Percentiles rank a stretch among this genome's conserved stretches.
phyloP scores from a whole-genome alignment of 106 monocot genomes.

The Allium fistulosum region DNA sequence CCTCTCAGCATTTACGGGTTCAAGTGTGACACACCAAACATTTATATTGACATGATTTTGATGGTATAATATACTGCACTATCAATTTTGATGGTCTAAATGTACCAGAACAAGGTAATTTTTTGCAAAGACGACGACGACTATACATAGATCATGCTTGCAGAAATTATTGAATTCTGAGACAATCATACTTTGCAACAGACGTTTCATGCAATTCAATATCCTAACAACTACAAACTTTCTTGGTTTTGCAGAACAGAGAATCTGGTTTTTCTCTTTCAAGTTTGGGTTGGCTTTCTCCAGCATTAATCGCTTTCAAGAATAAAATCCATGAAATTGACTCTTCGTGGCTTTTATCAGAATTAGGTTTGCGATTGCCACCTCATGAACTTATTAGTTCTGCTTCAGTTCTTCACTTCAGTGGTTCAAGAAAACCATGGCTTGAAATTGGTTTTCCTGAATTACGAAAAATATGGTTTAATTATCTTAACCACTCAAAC shows the following conservation, averaged over 20 bases:
- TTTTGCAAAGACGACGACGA: too few relatives aligned
- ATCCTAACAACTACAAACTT: too few relatives aligned
- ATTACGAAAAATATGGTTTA: constrained; percentile 28
- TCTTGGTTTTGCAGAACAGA: constrained; percentile 27
- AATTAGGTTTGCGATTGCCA: constrained; percentile 26
- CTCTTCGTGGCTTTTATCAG: constrained; percentile 40
- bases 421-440: constrained; percentile 63
- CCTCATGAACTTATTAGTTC: constrained; percentile 17
- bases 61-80: too few relatives aligned
- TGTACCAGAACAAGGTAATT: too few relatives aligned
- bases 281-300: constrained; percentile 33
- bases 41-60: too few relatives aligned
- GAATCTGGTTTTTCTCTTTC: constrained; percentile 33
- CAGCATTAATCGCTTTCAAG: constrained; percentile 46
- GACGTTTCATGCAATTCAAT: too few relatives aligned
- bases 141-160: too few relatives aligned
- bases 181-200: too few relatives aligned
- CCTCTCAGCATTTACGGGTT: background rate
- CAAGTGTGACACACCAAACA: too few relatives aligned
- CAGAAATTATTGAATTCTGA: too few relatives aligned
- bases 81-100: too few relatives aligned
- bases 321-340: constrained; percentile 29
- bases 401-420: constrained; percentile 51
- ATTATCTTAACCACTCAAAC: constrained; percentile 31
- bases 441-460: constrained; percentile 33